Evolutionary conservation across 2,329 filamentous ascomycete genomes (phyloP).

Genomic region (Colletotrichum ledebouriae): DNA sequence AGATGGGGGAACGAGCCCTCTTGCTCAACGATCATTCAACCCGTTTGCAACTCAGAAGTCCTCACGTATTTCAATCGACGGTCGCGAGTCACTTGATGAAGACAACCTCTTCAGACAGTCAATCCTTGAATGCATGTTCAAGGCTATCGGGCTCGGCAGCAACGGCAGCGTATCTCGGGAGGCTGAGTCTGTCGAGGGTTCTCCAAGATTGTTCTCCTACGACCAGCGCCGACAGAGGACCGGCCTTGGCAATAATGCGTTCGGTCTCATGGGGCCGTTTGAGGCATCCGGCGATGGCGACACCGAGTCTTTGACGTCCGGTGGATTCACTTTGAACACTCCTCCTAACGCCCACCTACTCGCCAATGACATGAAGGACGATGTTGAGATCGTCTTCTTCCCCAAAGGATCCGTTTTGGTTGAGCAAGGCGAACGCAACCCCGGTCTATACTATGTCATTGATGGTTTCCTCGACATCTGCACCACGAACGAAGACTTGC

Average conservation of each 20-base stretch:
- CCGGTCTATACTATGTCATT: conserved; percentile 96
- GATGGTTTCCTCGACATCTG: conserved; percentile 97
- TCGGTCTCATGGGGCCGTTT: conserved; percentile 90
- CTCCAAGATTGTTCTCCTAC: conserved; percentile 85
- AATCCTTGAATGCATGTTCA: conserved; percentile 95
- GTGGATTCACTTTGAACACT: conserved; percentile 71
- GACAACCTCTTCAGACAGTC: conserved; percentile 90
- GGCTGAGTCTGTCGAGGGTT: conserved; percentile 83
- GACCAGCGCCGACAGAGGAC: conserved; percentile 86
- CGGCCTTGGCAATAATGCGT: conserved; percentile 81
- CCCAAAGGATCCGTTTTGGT: conserved; percentile 94
- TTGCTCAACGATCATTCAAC: conserved; percentile 66
- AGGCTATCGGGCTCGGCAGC: conserved; percentile 85
- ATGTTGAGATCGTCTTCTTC: conserved; percentile 97
- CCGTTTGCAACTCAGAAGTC: conserved; percentile 68
- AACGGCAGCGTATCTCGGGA: conserved; percentile 75
- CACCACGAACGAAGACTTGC: conserved; percentile 76
- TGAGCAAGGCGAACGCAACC: conserved; percentile 96
- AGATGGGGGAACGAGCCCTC: conserved; percentile 58
- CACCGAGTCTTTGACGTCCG: conserved; percentile 85
- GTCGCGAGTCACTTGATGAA: conserved; percentile 87
- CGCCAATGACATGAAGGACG: conserved; percentile 86
- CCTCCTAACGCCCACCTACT: conserved; percentile 76
- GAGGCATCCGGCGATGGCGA: conserved; percentile 85
- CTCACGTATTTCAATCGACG: conserved; percentile 68